These are phyloP conservation scores for Xylariaceae sp. DNA, from an alignment of 2,329 filamentous ascomycete genomes.

Conservation along the genomic window DNA sequence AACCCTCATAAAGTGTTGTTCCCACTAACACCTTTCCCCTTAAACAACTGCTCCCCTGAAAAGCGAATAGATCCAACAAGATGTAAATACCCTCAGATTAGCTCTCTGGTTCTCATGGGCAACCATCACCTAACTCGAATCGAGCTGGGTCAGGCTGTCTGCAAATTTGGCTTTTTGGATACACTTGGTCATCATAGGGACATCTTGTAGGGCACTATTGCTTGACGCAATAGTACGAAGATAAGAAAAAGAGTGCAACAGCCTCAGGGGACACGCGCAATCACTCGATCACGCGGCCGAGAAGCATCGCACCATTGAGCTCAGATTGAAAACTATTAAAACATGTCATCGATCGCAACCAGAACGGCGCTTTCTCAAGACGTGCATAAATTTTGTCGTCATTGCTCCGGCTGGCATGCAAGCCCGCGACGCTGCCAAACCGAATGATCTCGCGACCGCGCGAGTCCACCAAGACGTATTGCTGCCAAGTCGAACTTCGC, in stretches of 20 bases:
- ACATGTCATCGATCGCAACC: conserved; percentile 25
- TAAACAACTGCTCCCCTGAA: neutral
- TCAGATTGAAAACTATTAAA: conserved; percentile 51
- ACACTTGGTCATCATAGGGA: conserved; percentile 47
- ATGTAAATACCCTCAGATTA: conserved; percentile 48
- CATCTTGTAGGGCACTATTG: conserved; percentile 27
- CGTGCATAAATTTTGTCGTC: conserved; percentile 24
- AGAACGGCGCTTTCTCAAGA: conserved; percentile 21
- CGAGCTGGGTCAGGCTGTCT: conserved; percentile 38
- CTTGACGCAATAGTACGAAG: conserved; percentile 16
- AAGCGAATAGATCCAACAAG: conserved; percentile 7
- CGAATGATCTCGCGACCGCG: conserved; percentile 8
- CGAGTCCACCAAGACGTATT: conserved; percentile 10
- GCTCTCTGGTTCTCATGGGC: conserved; percentile 52
- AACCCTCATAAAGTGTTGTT: neutral
- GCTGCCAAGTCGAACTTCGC: neutral
- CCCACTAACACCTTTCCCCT: neutral
- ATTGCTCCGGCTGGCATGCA: conserved; percentile 25
- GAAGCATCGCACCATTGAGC: conserved; percentile 33
- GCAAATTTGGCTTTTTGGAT: conserved; percentile 57
- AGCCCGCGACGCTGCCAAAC: conserved; percentile 12
- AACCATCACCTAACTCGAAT: conserved; percentile 35
- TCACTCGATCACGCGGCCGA: conserved; percentile 23
- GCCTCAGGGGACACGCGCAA: conserved; percentile 10
- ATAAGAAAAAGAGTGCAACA: conserved; percentile 12